These are phyloP conservation scores for Boletus rufocinnamomeus DNA, from an alignment of 768 basidiomycete genomes.

Conservation along the genomic window DNA sequence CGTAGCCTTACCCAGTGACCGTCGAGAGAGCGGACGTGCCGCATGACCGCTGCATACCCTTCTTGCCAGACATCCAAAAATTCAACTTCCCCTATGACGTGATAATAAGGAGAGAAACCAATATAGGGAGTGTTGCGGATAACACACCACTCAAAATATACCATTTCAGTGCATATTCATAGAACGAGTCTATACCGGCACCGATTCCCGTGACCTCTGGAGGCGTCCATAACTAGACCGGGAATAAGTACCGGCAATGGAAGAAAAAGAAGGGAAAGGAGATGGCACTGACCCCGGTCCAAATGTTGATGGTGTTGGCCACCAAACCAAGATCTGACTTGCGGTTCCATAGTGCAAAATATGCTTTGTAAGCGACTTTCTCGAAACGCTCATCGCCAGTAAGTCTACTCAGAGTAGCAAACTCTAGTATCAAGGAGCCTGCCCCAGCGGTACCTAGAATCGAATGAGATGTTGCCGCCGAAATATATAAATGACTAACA, in stretches of 20 bases:
- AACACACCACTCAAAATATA: slow-evolving; percentile 78
- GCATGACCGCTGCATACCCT: slow-evolving; percentile 82
- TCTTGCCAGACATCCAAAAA: slow-evolving; percentile 87
- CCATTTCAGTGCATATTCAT: slow-evolving; percentile 93
- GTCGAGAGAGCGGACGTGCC: slow-evolving; percentile 76
- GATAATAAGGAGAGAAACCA: not conserved
- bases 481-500: slow-evolving; percentile 54
- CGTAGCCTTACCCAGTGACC: slow-evolving; percentile 73
- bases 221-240: slow-evolving; percentile 59
- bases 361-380: slow-evolving; percentile 85
- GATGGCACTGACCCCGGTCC: slow-evolving; percentile 64
- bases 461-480: slow-evolving; percentile 5
- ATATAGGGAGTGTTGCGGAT: not conserved
- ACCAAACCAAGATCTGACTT: slow-evolving; percentile 82
- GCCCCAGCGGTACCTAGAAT: slow-evolving; percentile 84
- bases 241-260: slow-evolving; percentile 8
- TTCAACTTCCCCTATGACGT: slow-evolving; percentile 62
- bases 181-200: slow-evolving; percentile 95
- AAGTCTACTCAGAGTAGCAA: slow-evolving; percentile 87
- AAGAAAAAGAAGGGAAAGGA: not conserved
- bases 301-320: slow-evolving; percentile 86
- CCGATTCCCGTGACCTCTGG: slow-evolving; percentile 84
- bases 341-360: slow-evolving; percentile 92
- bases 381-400: slow-evolving; percentile 92
- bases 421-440: slow-evolving; percentile 91